Evolutionary conservation across 306 rosid species (phyloP).

Genomic region (Comarum palustre): DNA sequence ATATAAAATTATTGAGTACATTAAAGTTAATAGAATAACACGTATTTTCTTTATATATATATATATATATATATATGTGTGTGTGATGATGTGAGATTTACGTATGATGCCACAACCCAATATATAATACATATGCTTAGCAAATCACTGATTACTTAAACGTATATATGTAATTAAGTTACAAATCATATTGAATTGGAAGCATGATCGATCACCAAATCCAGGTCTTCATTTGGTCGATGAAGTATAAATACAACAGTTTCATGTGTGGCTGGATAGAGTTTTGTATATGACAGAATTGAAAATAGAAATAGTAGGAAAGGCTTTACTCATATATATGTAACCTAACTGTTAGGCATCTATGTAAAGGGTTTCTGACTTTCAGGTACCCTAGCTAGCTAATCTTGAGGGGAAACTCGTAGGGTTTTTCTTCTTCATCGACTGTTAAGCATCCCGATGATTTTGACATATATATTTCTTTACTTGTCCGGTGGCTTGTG

Average conservation of each 20-base stretch:
- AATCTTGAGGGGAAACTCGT: background rate
- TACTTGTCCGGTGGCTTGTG: background rate
- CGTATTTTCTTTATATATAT: too few species aligned
- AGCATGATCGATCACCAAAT: background rate
- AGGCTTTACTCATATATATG: too few species aligned
- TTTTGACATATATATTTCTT: background rate
- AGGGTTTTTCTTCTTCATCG: background rate
- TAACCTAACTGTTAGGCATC: background rate
- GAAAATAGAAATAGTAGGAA: too few species aligned
- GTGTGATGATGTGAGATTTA: background rate
- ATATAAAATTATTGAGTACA: too few species aligned
- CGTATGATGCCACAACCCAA: background rate
- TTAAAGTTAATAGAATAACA: too few species aligned
- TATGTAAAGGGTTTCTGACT: too few species aligned
- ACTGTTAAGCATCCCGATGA: too few species aligned
- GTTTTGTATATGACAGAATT: too few species aligned
- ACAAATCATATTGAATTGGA: slow-evolving; percentile 3
- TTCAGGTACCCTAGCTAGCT: background rate
- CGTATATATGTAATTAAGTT: background rate
- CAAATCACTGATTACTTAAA: background rate
- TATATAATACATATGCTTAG: background rate
- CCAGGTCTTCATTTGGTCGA: background rate
- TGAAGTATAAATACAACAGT: too few species aligned
- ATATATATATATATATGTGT: background rate
- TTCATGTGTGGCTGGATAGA: too few species aligned